phyloP scores from a whole-genome alignment of 2,329 filamentous ascomycete species.

The Fusarium scirpi region DNA sequence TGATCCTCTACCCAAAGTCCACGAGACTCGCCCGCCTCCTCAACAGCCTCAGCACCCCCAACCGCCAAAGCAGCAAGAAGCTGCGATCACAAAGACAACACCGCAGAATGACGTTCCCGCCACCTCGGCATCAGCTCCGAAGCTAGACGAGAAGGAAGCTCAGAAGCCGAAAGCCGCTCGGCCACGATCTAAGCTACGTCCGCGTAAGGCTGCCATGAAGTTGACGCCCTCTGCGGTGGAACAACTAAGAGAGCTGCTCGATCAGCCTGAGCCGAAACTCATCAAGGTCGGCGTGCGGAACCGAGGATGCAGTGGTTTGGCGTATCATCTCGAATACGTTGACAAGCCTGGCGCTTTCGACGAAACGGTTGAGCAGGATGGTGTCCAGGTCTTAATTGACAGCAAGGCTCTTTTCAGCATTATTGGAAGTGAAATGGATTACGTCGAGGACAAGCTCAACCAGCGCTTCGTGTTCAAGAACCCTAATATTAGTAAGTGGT shows the following conservation, averaged over 20 bases:
- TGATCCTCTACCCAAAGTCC: slow-evolving; percentile 60
- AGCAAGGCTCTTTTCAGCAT: slow-evolving; percentile 98
- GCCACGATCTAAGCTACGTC: slow-evolving; percentile 56
- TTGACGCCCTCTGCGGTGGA: slow-evolving; percentile 83
- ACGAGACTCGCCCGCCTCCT: slow-evolving; percentile 64
- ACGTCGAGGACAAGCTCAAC: slow-evolving; percentile 95
- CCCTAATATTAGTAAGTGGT: slow-evolving; percentile 92
- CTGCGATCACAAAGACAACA: slow-evolving; percentile 22
- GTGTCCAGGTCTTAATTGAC: slow-evolving; percentile 94
- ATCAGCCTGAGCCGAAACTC: slow-evolving; percentile 89
- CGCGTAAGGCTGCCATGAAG: slow-evolving; percentile 92
- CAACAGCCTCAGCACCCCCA: slow-evolving; percentile 38
- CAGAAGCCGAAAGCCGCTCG: slow-evolving; percentile 71
- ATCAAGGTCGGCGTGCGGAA: slow-evolving; percentile 96
- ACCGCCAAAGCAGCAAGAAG: slow-evolving; percentile 32
- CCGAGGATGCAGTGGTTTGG: slow-evolving; percentile 90
- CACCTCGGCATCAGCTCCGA: slow-evolving; percentile 48
- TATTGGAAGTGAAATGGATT: slow-evolving; percentile 99
- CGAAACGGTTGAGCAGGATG: slow-evolving; percentile 94
- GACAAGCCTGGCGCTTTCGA: slow-evolving; percentile 91
- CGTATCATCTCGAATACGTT: slow-evolving; percentile 95
- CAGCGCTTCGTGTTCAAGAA: slow-evolving; percentile 95
- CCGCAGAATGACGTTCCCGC: slow-evolving; percentile 35
- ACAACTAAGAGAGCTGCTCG: slow-evolving; percentile 80
- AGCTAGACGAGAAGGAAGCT: slow-evolving; percentile 70